Percentiles rank a stretch among this genome's conserved stretches.
Conservation (phyloP, 2,329 filamentous ascomycete genomes). For the Penicillium janthinellum region DNA sequence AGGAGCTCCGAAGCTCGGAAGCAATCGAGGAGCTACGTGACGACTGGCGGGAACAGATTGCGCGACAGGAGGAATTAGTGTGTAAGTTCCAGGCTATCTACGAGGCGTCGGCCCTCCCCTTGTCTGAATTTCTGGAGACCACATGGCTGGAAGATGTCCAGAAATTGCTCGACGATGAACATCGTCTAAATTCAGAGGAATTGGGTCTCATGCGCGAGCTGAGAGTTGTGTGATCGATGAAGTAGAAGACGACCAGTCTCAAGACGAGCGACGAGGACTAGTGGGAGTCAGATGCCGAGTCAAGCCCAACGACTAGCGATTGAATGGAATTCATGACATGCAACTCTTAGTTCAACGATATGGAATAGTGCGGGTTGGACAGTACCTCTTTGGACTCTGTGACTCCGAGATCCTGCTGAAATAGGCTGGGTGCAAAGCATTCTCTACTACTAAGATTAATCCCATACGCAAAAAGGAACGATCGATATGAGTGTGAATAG, state of each 20-base stretch:
- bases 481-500: too few species aligned
- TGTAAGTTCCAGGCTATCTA: neutral
- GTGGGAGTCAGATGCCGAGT: neutral
- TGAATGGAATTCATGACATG: too few species aligned
- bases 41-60: neutral
- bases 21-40: neutral
- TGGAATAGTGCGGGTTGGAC: neutral
- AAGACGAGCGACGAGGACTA: neutral
- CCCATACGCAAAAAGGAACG: too few species aligned
- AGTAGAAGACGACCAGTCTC: neutral
- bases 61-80: neutral
- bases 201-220: neutral
- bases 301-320: neutral
- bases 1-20: neutral
- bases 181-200: neutral
- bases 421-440: too few species aligned
- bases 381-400: too few species aligned
- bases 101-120: neutral
- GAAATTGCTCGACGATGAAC: neutral
- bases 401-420: too few species aligned
- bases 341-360: neutral
- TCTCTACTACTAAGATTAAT: too few species aligned
- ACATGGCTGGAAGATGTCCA: neutral
- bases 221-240: neutral
- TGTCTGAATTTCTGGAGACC: neutral